Evolutionary conservation across 805 yeast species (phyloP).

Genomic region (Saturnispora sekii): DNA sequence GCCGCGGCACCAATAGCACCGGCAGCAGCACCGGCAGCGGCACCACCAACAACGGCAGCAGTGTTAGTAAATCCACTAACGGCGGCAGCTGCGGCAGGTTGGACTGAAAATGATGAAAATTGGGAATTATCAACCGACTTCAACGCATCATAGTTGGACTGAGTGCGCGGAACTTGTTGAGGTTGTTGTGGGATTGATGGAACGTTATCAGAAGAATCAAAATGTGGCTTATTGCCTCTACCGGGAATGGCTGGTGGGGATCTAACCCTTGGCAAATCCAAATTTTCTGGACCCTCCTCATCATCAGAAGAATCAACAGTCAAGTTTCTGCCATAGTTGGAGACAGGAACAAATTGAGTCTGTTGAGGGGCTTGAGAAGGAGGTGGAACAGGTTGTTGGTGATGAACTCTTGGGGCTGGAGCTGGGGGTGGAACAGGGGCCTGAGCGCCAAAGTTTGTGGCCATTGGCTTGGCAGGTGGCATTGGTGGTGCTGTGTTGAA

Average conservation of each 20-base stretch:
- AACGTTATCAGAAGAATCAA: constrained; percentile 17
- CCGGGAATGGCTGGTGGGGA: constrained; percentile 28
- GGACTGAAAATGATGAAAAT: constrained; percentile 10
- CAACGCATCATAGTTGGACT: constrained; percentile 41
- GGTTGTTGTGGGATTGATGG: constrained; percentile 12
- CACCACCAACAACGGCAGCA: constrained; percentile 1
- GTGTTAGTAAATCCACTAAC: constrained; percentile 7
- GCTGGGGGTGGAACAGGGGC: constrained; percentile 4
- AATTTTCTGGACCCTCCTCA: constrained; percentile 29
- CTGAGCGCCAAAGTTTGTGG: constrained; percentile 4
- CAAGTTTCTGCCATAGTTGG: constrained; percentile 75
- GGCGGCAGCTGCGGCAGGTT: constrained; percentile 15
- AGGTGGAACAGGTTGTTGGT: constrained; percentile 1
- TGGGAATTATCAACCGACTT: constrained; percentile 11
- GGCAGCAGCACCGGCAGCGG: neutral
- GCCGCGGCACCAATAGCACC: constrained; percentile 8
- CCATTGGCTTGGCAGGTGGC: constrained; percentile 17
- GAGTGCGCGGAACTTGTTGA: constrained; percentile 10
- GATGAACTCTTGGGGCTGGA: constrained; percentile 7
- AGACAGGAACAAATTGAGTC: constrained; percentile 63
- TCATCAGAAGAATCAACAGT: constrained; percentile 28
- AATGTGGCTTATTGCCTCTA: constrained; percentile 27
- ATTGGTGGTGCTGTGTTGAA: constrained; percentile 34
- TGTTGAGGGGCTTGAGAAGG: constrained; percentile 19
- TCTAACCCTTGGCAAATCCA: constrained; percentile 18